Conservation (phyloP, 345 rosid genomes). For the Iberis pinnata region DNA sequence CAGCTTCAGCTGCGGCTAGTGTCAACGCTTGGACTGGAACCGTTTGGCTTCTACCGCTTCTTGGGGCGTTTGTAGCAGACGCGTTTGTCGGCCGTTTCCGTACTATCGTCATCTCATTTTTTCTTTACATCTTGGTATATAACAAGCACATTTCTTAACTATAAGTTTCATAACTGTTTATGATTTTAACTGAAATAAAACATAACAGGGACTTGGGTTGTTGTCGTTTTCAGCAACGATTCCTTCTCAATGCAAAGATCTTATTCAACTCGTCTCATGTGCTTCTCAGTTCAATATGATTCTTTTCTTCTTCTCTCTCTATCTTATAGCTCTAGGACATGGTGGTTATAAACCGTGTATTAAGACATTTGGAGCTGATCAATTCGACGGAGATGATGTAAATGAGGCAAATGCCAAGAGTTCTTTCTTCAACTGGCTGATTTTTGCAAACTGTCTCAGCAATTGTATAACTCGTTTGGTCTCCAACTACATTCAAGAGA, state of each 20-base stretch:
- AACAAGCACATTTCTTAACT: neutral
- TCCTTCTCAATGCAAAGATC: neutral
- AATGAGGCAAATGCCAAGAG: conserved; percentile 45
- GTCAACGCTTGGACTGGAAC: no score
- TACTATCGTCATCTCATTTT: no score
- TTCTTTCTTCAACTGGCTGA: conserved; percentile 75
- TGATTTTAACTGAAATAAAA: neutral
- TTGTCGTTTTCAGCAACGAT: conserved; percentile 31
- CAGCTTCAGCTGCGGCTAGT: no score
- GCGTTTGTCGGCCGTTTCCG: no score
- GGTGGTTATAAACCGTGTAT: conserved; percentile 72
- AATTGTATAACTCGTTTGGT: conserved; percentile 32
- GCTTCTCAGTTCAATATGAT: conserved; percentile 21
- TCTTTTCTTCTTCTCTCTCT: conserved; percentile 30
- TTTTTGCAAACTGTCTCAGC: conserved; percentile 46
- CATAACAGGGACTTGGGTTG: conserved; percentile 32
- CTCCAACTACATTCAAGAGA: conserved; percentile 55
- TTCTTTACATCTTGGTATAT: no score
- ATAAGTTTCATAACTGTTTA: neutral
- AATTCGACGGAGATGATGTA: conserved; percentile 47
- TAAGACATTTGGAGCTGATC: conserved; percentile 77
- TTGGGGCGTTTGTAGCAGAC: no score
- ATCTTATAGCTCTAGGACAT: conserved; percentile 33
- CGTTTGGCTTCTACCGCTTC: no score
- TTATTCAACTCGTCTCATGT: no score